Base-by-base conservation (phyloP, 1,139 yeast species). In the Saccharomyces hybrid region DNA sequence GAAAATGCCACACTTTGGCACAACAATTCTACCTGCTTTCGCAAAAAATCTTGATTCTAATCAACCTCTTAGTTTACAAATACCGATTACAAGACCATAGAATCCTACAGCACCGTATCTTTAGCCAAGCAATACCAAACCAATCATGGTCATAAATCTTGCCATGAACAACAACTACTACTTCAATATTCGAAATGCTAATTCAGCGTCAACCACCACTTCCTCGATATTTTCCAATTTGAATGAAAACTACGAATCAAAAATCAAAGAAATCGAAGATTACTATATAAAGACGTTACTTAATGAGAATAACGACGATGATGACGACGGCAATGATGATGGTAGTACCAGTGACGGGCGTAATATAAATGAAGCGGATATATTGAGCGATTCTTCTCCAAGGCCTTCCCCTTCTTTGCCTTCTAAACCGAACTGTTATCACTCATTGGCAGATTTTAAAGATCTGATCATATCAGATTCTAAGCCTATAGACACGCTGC, bases 181-280 rank as follows among this genome's bases (percentile, higher is more conserved):
- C 19, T 11, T 38, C 19, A 38, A 38, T 6, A 16, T 38, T 19
- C 44, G 21, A 24, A 16, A 27, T 28, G 24, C 32, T 28, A 47
- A 28, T 28, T 31, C 24, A 11, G 11, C 53, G 4, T 42, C 62
- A 3, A 61, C 65, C 4, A 59, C 59, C 27, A 55, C 64, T 3
- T 66, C 68, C 16, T 65, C 69, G 4, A 56, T 65, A 9, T 65
- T 64, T 53, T 64, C 69, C 12, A 56, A 56, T 29, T 59, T 58
- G 24, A 56, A 58, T 42, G 62, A 59, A 16, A 53, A 61, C 16
- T 66, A 66, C 51, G 65, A 60, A 41, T 47, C 57, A 21, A 56
- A 61, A 52, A 60, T 68, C 27, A 62, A 60, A 47, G 72, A 68
- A 53, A 65, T 68, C n/a, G 72, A 68, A 53, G 69, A 65, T 38